Conservation (phyloP, 1,284 basidiomycete species). For the Testicularia cyperi region DNA sequence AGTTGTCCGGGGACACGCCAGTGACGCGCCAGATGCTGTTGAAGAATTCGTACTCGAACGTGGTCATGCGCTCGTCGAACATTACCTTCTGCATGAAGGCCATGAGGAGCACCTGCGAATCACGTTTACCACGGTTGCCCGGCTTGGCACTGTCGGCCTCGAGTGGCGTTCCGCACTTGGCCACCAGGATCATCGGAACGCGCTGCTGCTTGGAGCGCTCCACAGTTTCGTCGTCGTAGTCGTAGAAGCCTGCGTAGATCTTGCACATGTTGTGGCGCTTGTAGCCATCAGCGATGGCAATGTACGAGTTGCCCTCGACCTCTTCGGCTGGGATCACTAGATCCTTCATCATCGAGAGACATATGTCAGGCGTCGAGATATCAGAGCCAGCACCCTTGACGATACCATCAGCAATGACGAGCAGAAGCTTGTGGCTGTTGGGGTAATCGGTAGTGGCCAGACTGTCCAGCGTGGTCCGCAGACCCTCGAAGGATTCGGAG, state of each 20-base stretch:
- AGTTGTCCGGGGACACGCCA: conserved; percentile 62
- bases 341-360: conserved; percentile 96
- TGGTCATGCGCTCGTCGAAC: conserved; percentile 64
- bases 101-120: conserved; percentile 78
- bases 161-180: conserved; percentile 72
- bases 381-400: conserved; percentile 73
- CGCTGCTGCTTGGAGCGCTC: conserved; percentile 94
- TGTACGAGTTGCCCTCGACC: conserved; percentile 92
- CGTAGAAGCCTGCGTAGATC: conserved; percentile 96
- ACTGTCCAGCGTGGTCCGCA: conserved; percentile 94
- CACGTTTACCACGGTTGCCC: conserved; percentile 97
- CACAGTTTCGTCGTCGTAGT: conserved; percentile 87
- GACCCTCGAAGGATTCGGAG: conserved; percentile 92
- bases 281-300: conserved; percentile 97
- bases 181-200: conserved; percentile 90
- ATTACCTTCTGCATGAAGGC: conserved; percentile 63
- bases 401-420: conserved; percentile 97
- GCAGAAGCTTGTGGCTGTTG: conserved; percentile 92
- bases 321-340: conserved; percentile 79
- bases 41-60: conserved; percentile 64
- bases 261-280: conserved; percentile 99
- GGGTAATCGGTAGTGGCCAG: conserved; percentile 98
- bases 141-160: conserved; percentile 88
- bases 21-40: conserved; percentile 63
- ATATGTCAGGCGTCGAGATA: conserved; percentile 75